Evolutionary conservation across 1,284 basidiomycete species (phyloP), one percentile per base, ranked within the genome.

Genomic region (Inonotus obliquus): DNA sequence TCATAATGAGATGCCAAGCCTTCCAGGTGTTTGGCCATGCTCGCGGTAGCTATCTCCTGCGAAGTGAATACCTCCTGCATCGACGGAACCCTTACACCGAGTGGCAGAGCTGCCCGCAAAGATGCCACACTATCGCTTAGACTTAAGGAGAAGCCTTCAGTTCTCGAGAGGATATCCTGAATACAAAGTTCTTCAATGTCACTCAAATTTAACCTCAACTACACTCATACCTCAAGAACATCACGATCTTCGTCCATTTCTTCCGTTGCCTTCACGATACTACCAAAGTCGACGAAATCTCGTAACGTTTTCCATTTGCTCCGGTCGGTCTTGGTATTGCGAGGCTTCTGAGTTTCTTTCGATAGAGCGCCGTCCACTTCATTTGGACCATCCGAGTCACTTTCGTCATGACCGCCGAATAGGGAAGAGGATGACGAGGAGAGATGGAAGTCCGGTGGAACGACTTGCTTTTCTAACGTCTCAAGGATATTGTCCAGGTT

Each of bases 201-300:
- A 14, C 17, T 7, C 41, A 44, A 58, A 37, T 41, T 10, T 21
- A 27, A 21, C 29, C n/a, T 32, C 51, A 52, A 6, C 4, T 25
- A n/a, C n/a, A 59, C 17, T 77, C 84, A 59, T 65, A 89, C 90
- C 64, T 92, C 90, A 35, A 92, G 74, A 38, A 74, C 76, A 63
- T 75, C 77, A 41, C 89, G 77, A 62, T 91, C 87, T 61, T 75
- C 79, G 66, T 92, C 91, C 59, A 92, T 82, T 1, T 77, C 78
- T 59, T 92, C 90, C 55, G 88, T 69, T 19, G 84, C 79, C 60
- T 89, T 85, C 61, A 92, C 90, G 48, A 92, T 85, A 9, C 83
- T 86, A 37, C 84, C 79, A 67, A 92, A 91, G 67, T 91, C 88
- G 29, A 91, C 86, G 72, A 92, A 92, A 69, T 92, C 89, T 35